Conservation (phyloP, 2,329 filamentous ascomycete species). For the Chalara sp. region DNA sequence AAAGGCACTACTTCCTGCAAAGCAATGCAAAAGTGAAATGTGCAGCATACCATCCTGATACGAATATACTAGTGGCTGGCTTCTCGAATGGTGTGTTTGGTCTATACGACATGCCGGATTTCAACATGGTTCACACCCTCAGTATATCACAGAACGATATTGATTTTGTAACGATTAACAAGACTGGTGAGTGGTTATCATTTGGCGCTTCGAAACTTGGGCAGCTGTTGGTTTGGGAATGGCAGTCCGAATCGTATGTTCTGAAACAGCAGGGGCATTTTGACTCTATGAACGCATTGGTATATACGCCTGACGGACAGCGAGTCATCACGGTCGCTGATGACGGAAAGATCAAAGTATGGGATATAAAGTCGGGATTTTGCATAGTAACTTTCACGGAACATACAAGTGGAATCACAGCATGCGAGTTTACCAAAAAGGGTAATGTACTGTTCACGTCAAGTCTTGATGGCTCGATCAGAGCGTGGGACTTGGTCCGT, state of each 20-base stretch:
- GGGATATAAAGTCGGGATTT: constrained; percentile 94
- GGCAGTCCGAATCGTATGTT: constrained; percentile 98
- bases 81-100: constrained; percentile 94
- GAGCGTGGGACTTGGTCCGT: constrained; percentile 92
- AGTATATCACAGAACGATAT: constrained; percentile 97
- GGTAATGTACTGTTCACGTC: constrained; percentile 95
- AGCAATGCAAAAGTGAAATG: constrained; percentile 81
- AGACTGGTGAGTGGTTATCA: constrained; percentile 91
- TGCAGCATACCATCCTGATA: constrained; percentile 79
- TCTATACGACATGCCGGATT: constrained; percentile 91
- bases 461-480: constrained; percentile 86
- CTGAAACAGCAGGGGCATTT: constrained; percentile 97
- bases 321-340: constrained; percentile 90
- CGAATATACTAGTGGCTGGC: constrained; percentile 89
- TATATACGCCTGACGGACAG: constrained; percentile 90
- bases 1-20: constrained; percentile 91
- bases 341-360: constrained; percentile 97
- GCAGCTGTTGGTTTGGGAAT: constrained; percentile 97
- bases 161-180: constrained; percentile 90
- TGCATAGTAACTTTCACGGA: constrained; percentile 98
- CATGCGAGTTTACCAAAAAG: constrained; percentile 89
- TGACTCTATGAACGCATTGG: constrained; percentile 87
- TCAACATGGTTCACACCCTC: constrained; percentile 85
- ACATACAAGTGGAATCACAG: constrained; percentile 88
- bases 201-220: constrained; percentile 94